Base-by-base conservation (phyloP, 257 asterid genomes). In the Penstemon davidsonii region DNA sequence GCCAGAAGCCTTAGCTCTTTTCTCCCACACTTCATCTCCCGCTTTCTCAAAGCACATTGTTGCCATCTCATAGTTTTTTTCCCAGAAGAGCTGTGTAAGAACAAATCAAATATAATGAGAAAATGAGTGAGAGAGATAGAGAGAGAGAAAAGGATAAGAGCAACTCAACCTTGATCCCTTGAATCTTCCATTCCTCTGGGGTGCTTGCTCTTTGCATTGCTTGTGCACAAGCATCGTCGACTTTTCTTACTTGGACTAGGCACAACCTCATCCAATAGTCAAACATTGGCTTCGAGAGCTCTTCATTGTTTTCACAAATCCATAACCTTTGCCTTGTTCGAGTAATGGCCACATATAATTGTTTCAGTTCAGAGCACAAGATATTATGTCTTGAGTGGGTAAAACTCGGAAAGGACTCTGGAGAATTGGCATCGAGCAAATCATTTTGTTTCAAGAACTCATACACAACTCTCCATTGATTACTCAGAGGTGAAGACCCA, bases 261-360 rank as follows among this genome's bases (percentile, higher is more conserved):
- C 83, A 66, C 78, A 79, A 53, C 59, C 75, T 81, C 62, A 57
- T 84, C 96, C 96, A 86, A 41, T 82, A 86, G 37, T 86, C 89
- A 49, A 76, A 80, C 82, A 88, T 86, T 13, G 93, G 93, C 73
- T 68, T 78, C 6, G 85, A 84, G 18, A 70, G 11, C 63, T 84
- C 89, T 46, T 76, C 82, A n/a, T 50, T 55, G 54, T 75, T 80
- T 53, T 88, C 96, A 57, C 84, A 86, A 15, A 88, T 86, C 96
- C 96, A 88, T 62, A 88, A 70, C 61, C 91, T 78, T 74, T 88
- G 93, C 70, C 86, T 79, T 3, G 96, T 86, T 47, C 96, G 80
- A 12, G 96, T 86, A 10, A 86, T 81, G 3, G 93, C 88, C 44
- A 88, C 93, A 10, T 88, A 88, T 10, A 88, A 58, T 55, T 84